Conservation (phyloP, 2,329 filamentous ascomycete genomes). For the Claviceps lovelessii region DNA sequence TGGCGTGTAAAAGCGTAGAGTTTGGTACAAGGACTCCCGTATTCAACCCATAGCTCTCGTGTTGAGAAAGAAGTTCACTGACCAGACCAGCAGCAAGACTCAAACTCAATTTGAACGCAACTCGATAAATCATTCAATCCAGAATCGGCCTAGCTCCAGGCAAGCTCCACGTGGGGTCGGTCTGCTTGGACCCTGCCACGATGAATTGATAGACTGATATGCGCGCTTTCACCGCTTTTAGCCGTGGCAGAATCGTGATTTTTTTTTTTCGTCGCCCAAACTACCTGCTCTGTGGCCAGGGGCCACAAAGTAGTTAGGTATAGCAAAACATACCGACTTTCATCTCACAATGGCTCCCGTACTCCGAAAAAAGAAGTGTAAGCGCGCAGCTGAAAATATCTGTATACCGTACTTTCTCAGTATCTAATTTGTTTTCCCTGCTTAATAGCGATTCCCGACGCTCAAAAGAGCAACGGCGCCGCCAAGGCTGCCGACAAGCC, state of each 20-base stretch:
- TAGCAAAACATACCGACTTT: slow-evolving; percentile 3
- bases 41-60: background rate
- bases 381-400: background rate
- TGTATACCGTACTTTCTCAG: background rate
- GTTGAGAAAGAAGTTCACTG: background rate
- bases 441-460: slow-evolving; percentile 13
- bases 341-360: slow-evolving; percentile 30
- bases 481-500: slow-evolving; percentile 18
- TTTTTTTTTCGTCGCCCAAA: slow-evolving; percentile 17
- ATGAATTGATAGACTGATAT: slow-evolving; percentile 9
- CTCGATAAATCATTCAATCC: background rate
- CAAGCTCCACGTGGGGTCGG: background rate
- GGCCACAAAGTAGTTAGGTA: background rate
- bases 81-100: background rate
- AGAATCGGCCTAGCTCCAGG: background rate
- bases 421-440: background rate
- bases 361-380: slow-evolving; percentile 26
- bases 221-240: slow-evolving; percentile 17
- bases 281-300: background rate
- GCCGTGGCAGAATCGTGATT: slow-evolving; percentile 22
- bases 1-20: too few relatives aligned
- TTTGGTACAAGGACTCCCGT: background rate
- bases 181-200: background rate
- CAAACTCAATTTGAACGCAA: background rate
- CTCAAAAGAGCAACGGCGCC: slow-evolving; percentile 17